Evolutionary conservation across 2,329 filamentous ascomycete genomes (phyloP), one percentile per base, ranked within the genome.

Genomic region (Aspergillus piperis): DNA sequence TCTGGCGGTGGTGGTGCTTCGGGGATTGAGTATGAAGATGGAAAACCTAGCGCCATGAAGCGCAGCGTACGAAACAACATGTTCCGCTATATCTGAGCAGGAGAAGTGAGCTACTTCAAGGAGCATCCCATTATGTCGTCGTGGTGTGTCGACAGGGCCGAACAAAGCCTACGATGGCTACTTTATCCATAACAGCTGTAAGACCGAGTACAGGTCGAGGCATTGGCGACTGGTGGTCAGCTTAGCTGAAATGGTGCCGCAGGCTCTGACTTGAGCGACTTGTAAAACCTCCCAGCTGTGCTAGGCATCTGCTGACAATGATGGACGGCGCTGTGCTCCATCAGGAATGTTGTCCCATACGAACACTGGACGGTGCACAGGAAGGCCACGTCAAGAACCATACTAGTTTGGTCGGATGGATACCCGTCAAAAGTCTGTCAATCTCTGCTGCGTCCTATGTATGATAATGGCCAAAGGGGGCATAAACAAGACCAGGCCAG

Each of bases 21-120:
- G 3, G 90, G 90, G 0, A 78, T 93, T 4, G 90, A 92, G 73
- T 88, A 90, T 62, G 90, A 93, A 73, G 83, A 91, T 66, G 90
- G 90, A 0, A 83, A 88, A 71, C 86, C 90, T 0, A 86, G 86
- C 5, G 81, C 87, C 0, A 88, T 93, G 83, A 92, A 91, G 76
- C 80, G 89, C 53, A 83, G 87, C 38, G 90, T 93, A 10, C 87
- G 83, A 72, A 85, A 88, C 55, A 92, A 92, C 67, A 92, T 92
- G 89, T 92, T 92, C 72, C 80, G 89, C 15, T 84, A 89, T 61
- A 90, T 91, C 21, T 75, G 56, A 73, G 52, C 21, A 8, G 10
- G 3, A 36, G 36, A 50, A n/a, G 17, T 3, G 3, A 32, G n/a
- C 15, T 30, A 30, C 47, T 17, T 30, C 47, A 48, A 11, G 21